Conservation (phyloP, 352 stramenopile genomes). For the Thalassiosira exigua region DNA sequence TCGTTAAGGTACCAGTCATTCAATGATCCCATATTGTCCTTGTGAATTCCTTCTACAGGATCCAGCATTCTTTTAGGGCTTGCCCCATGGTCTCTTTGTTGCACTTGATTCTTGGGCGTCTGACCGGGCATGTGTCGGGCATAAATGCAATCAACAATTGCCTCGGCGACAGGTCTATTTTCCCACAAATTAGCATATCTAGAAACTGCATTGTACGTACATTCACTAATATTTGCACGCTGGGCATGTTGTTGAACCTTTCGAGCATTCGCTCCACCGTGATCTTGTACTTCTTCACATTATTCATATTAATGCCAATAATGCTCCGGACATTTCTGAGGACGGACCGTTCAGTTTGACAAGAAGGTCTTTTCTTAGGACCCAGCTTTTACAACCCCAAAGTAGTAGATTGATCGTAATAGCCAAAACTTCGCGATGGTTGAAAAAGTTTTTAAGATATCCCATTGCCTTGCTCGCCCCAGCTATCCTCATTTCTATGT, state of each 20-base stretch:
- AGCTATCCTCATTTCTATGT: conserved; percentile 4
- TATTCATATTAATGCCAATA: neutral
- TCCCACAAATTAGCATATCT: neutral
- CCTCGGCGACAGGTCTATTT: neutral
- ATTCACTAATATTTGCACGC: neutral
- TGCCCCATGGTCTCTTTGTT: neutral
- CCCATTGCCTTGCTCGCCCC: neutral
- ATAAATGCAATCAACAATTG: neutral
- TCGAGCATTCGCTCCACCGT: neutral
- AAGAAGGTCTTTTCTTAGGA: conserved; percentile 12
- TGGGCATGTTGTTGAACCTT: conserved; percentile 1
- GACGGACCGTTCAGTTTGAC: conserved; percentile 29
- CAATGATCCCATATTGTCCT: neutral
- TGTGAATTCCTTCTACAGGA: neutral
- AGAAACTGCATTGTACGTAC: neutral
- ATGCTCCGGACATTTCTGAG: conserved; percentile 8
- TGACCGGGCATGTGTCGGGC: neutral
- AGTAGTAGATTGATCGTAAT: conserved; percentile 39
- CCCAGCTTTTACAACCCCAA: conserved; percentile 45
- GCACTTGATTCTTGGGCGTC: neutral
- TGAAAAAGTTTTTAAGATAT: neutral
- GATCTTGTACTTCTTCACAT: neutral
- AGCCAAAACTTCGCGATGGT: neutral
- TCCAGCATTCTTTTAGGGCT: neutral
- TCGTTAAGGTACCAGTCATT: neutral